Percentiles rank a stretch among this genome's conserved stretches.
These are phyloP conservation scores for Pleurotus ostreatus DNA, from an alignment of 768 basidiomycete species.

Conservation along the genomic window DNA sequence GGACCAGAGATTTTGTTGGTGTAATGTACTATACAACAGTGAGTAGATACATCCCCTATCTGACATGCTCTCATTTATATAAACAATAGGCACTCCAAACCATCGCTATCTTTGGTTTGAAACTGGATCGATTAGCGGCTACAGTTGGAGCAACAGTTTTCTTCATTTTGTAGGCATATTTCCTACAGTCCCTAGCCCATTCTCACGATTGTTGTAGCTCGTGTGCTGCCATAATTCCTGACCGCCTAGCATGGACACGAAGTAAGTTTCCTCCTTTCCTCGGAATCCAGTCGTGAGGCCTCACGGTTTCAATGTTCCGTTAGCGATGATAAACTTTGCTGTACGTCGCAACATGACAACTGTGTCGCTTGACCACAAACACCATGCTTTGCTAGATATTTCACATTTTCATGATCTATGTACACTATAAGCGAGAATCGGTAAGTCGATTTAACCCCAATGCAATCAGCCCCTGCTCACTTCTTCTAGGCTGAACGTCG, in stretches of 20 bases:
- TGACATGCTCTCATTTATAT: not conserved
- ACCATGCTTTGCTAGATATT: slow-evolving; percentile 23
- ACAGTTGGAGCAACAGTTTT: slow-evolving; percentile 52
- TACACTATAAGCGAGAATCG: slow-evolving; percentile 63
- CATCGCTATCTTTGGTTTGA: slow-evolving; percentile 68
- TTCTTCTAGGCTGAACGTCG: slow-evolving; percentile 56
- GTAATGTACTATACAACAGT: slow-evolving; percentile 48
- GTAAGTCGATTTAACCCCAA: slow-evolving; percentile 26
- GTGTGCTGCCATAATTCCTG: slow-evolving; percentile 11
- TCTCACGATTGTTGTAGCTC: not conserved
- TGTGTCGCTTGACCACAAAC: no score
- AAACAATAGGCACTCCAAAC: slow-evolving; percentile 45
- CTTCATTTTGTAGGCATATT: slow-evolving; percentile 41
- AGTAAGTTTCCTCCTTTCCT: slow-evolving; percentile 6
- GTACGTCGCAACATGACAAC: slow-evolving; percentile 13
- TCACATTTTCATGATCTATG: slow-evolving; percentile 58
- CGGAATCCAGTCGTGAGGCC: not conserved
- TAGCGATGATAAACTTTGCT: slow-evolving; percentile 46
- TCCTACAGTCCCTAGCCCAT: not conserved
- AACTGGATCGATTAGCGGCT: slow-evolving; percentile 63
- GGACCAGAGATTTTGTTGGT: slow-evolving; percentile 41
- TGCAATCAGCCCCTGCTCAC: slow-evolving; percentile 18
- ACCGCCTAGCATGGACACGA: slow-evolving; percentile 13
- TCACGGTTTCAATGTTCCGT: not conserved
- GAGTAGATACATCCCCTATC: slow-evolving; percentile 6